phyloP scores from a whole-genome alignment of 179 eudicot species.

The Heliamphora pulchella region DNA sequence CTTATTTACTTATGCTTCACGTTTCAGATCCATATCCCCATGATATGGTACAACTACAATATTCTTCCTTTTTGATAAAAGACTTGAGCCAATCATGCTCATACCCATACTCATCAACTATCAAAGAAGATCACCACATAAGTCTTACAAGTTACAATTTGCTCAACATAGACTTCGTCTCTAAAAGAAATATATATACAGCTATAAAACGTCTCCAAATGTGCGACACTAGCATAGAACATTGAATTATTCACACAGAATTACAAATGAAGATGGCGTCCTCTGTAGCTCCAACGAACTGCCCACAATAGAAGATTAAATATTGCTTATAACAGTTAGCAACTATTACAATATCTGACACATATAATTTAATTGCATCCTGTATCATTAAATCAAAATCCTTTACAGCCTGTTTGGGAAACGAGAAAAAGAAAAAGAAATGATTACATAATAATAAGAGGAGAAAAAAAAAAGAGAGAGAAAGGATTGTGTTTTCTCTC shows the following conservation, averaged over 20 bases:
- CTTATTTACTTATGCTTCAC: too few relatives aligned
- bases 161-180: not conserved
- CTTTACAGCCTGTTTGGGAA: not conserved
- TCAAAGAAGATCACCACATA: not conserved
- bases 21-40: not conserved
- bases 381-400: not conserved
- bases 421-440: too few relatives aligned
- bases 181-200: not conserved
- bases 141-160: not conserved
- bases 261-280: not conserved
- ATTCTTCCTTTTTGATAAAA: not conserved
- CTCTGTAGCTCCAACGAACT: not conserved
- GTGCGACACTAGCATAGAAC: not conserved
- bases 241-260: not conserved
- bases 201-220: not conserved
- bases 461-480: too few relatives aligned
- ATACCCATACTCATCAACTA: not conserved
- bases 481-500: too few relatives aligned
- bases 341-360: too few relatives aligned
- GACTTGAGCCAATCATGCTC: not conserved
- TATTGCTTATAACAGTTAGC: not conserved
- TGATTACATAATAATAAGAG: too few relatives aligned
- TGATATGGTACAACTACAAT: not conserved
- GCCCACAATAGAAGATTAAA: not conserved
- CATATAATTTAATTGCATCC: not conserved